Conservation (phyloP, 805 yeast genomes). For the Lachancea waltii region DNA sequence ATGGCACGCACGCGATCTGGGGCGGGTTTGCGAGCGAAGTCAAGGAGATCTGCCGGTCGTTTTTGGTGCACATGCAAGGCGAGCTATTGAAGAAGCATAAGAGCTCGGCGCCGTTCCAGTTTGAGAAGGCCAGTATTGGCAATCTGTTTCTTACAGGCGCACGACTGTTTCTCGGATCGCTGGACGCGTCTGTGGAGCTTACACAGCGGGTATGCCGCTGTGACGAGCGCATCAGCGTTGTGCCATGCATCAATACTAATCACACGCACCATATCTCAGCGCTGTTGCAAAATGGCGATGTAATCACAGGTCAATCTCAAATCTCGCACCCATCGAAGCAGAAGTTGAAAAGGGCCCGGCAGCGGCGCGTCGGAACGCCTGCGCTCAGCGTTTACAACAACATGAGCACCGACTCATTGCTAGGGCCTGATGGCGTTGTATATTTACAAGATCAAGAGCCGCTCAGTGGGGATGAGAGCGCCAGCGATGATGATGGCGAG, state of each 20-base stretch:
- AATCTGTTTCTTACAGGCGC: constrained; percentile 79
- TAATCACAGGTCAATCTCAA: constrained; percentile 86
- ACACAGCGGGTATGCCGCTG: constrained; percentile 48
- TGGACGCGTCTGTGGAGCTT: constrained; percentile 78
- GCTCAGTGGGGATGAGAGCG: constrained; percentile 27
- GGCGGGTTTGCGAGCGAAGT: constrained; percentile 47
- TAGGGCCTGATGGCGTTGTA: constrained; percentile 14
- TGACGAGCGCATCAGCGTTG: constrained; percentile 45
- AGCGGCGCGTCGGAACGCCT: constrained; percentile 14
- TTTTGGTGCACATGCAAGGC: constrained; percentile 69
- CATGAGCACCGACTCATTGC: constrained; percentile 19
- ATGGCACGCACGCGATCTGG: constrained; percentile 75
- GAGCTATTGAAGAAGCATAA: constrained; percentile 65
- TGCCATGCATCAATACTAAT: constrained; percentile 80
- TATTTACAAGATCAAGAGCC: constrained; percentile 19
- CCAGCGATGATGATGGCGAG: constrained; percentile 19
- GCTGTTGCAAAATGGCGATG: constrained; percentile 54
- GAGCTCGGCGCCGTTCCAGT: constrained; percentile 43
- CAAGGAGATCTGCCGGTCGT: constrained; percentile 69
- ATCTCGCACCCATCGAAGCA: constrained; percentile 71
- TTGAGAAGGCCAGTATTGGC: constrained; percentile 77
- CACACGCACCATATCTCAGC: constrained; percentile 87
- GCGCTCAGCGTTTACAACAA: constrained; percentile 8
- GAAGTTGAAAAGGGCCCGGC: constrained; percentile 1
- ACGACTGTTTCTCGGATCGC: constrained; percentile 72